These are phyloP conservation scores for Fusarium pininemorale DNA, from an alignment of 2,329 filamentous ascomycete genomes.

Conservation along the genomic window DNA sequence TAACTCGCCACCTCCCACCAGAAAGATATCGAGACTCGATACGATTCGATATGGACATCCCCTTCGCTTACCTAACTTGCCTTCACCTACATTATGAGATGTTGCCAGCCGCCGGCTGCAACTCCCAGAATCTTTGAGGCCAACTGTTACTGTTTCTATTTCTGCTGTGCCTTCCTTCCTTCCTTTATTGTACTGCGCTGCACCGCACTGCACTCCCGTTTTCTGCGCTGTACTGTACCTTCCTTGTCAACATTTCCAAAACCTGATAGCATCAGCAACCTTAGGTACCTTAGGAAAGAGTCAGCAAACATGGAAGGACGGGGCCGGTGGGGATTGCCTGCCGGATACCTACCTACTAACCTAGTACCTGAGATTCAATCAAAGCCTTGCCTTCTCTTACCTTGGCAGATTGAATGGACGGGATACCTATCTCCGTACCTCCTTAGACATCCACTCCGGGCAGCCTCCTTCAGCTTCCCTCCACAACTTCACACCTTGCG, in stretches of 20 bases:
- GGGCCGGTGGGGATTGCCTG: slow-evolving; percentile 11
- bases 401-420: background rate
- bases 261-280: slow-evolving; percentile 1
- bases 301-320: background rate
- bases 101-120: slow-evolving; percentile 23
- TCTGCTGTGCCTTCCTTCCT: slow-evolving; percentile 3
- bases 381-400: background rate
- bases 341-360: background rate
- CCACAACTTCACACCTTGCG: background rate
- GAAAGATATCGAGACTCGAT: slow-evolving; percentile 8
- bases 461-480: background rate
- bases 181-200: background rate
- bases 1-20: slow-evolving; percentile 35
- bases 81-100: slow-evolving; percentile 8
- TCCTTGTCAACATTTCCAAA: slow-evolving; percentile 14
- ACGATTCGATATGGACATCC: slow-evolving; percentile 14
- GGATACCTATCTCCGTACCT: slow-evolving; percentile 5
- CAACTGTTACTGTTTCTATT: slow-evolving; percentile 19
- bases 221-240: background rate
- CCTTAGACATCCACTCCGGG: background rate
- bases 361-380: background rate
- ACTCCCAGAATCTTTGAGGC: slow-evolving; percentile 28
- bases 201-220: background rate
- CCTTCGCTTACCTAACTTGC: slow-evolving; percentile 16
- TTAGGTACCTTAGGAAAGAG: slow-evolving; percentile 1